Evolutionary conservation across 1,139 yeast genomes (phyloP), one percentile per base, ranked within the genome.

Genomic region (Suhomyces terraborum): DNA sequence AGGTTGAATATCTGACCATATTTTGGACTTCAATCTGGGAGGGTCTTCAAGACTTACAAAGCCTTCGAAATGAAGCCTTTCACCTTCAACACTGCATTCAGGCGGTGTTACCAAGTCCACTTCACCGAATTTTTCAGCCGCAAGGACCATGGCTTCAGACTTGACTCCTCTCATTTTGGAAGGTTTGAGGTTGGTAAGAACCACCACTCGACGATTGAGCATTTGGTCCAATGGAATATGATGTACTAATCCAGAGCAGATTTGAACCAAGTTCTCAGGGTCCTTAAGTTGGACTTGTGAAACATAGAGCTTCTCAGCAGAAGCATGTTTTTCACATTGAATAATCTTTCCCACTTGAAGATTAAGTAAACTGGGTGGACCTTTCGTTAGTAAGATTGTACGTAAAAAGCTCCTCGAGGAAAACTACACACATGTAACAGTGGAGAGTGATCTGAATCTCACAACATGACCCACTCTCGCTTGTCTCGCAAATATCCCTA

Each of bases 81-180:
- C 62, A 0, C 77, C 78, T 6, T 66, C 33, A 1, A 38, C 35
- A 4, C 56, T 45, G 3, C 44, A 33, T 3, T 4, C 13, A 4
- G 69, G 66, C 6, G 67, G 65, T 6, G 34, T 29, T 1, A 66
- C 58, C 20, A 65, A 50, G 28, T 56, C 65, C 9, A 65, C 38
- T 16, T 22, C 12, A 1, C 24, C 40, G 8, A 36, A 40, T 28
- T 35, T 48, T 35, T 53, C 73, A 2, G 82, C 77, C 4, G 84
- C 84, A 23, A 80, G 53, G 1, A 80, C 52, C 86, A 80, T 80
- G 1, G 82, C 85, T 45, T 77, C 75, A 0, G 84, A 78, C 38
- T 51, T 56, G 13, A 93, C 82, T 49, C 98, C 98, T 64, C 97
- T 80, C 95, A 91, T 87, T 57, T 80, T 84, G 35, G 87, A 95